Conservation (phyloP, 805 yeast genomes). For the Hanseniaspora vineae region DNA sequence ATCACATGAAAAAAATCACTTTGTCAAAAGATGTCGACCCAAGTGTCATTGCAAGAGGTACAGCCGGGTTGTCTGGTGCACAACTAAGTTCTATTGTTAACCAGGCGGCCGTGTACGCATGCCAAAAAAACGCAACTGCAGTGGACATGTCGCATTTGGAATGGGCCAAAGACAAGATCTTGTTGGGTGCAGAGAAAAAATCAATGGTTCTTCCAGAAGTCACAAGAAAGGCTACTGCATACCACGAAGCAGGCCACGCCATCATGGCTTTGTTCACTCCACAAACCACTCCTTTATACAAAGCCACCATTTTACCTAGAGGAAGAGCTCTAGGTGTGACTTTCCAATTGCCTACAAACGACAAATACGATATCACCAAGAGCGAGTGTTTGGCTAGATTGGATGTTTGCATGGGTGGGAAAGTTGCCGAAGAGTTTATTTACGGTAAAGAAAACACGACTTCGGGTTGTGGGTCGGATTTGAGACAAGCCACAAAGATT, state of each 20-base stretch:
- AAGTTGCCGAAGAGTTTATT: constrained; percentile 87
- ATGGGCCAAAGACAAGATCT: constrained; percentile 97
- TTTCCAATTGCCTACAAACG: constrained; percentile 96
- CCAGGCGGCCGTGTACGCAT: constrained; percentile 96
- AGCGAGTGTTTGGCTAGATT: constrained; percentile 81
- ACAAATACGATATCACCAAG: constrained; percentile 85
- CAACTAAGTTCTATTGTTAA: constrained; percentile 90
- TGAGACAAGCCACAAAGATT: constrained; percentile 76
- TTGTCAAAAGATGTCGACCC: constrained; percentile 78
- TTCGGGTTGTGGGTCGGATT: constrained; percentile 88
- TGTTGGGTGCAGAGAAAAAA: constrained; percentile 96
- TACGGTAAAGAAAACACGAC: constrained; percentile 90
- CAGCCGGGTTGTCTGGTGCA: constrained; percentile 98
- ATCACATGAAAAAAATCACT: constrained; percentile 85
- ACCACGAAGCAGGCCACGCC: constrained; percentile 99
- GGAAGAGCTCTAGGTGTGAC: constrained; percentile 96
- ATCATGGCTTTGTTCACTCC: constrained; percentile 91
- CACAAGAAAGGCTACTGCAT: constrained; percentile 85
- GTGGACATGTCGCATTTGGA: constrained; percentile 89
- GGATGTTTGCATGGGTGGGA: constrained; percentile 99
- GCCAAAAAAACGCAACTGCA: constrained; percentile 79
- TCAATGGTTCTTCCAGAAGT: constrained; percentile 97
- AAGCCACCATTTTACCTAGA: constrained; percentile 93
- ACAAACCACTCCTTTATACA: constrained; percentile 90
- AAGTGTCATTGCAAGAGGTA: constrained; percentile 84